A percentile compares a stretch with the other conserved stretches of the same genome.
Evolutionary conservation across 2,329 filamentous ascomycete genomes (phyloP).

Genomic region (Byssothecium circinans): DNA sequence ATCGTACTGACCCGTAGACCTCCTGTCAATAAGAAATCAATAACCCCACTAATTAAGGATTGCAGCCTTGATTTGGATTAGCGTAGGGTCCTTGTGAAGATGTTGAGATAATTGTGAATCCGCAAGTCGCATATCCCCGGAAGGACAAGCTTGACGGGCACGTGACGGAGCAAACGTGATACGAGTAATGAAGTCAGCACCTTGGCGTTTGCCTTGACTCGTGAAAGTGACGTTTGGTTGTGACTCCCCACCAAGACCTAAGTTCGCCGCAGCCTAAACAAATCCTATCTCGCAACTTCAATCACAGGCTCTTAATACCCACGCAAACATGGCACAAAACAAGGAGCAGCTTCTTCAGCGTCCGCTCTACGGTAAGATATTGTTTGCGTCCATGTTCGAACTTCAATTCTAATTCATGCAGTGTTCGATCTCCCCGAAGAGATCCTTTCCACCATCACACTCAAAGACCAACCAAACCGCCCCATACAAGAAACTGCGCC

Average conservation of each 20-base stretch:
- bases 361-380: conserved; percentile 41
- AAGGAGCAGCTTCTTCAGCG: conserved; percentile 38
- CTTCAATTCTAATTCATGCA: conserved; percentile 42
- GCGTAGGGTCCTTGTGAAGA: no score
- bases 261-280: background rate
- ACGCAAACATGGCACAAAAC: conserved; percentile 32
- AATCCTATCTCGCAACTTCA: background rate
- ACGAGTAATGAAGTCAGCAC: no score
- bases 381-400: background rate
- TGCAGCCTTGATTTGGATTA: no score
- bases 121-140: no score
- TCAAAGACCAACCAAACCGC: conserved; percentile 48
- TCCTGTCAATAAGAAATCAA: no score
- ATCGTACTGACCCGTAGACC: no score
- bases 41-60: no score
- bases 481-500: conserved; percentile 19
- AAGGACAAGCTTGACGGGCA: no score
- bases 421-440: conserved; percentile 82
- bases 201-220: conserved; percentile 15
- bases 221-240: conserved; percentile 12
- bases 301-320: background rate
- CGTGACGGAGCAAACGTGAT: no score
- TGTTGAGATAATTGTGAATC: no score
- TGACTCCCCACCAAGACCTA: conserved; percentile 12
- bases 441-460: conserved; percentile 68